Base-by-base conservation (phyloP, 345 rosid genomes). In the Sisymbrium irio region DNA sequence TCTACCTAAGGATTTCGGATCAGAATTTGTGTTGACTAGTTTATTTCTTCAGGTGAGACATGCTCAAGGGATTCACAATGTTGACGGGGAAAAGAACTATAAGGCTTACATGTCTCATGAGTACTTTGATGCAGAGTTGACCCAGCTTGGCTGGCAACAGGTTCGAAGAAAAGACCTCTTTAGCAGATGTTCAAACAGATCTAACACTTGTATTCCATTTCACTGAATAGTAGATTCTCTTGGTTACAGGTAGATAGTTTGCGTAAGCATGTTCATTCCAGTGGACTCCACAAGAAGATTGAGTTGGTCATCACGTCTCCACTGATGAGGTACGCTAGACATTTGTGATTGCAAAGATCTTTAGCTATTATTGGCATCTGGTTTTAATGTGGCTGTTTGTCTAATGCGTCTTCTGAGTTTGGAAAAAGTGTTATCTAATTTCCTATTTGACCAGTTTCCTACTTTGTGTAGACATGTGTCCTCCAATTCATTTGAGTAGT, bases 51-150 rank as follows among this genome's bases (percentile, higher is more conserved):
- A 95, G 97, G 99, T 95, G 83, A 92, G 99, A 81, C 97, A 95
- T 85, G 99, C 96, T 13, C 99, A 95, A 63, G 99, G 99, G 60
- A 82, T 85, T 71, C 99, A 92, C 88, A 95, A 95, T 84, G 97
- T 90, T 18, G 97, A 92, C 62, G 99, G 97, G 51, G 99, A 92
- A 42, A 90, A 87, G 89, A 92, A 86, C 86, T 82, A 74, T 82
- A 85, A 88, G 78, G 92, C 92, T 5, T 88, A 84, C 83, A 76
- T 92, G 93, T 85, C 87, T 76, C 97, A 93, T 1, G 86, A 85
- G 53, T 95, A 86, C 85, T 85, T 90, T 72, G 99, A 92, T 79
- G 99, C 99, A 7, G 91, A 84, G 7, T 85, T 95, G 74, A 95
- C 97, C 40, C 88, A 84, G 71, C 86, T 92, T 22, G 99, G 99